Percentiles rank a stretch among this genome's conserved stretches.
phyloP scores from a whole-genome alignment of 2,329 filamentous ascomycete genomes.

The Lasiodiplodia hormozganensis region DNA sequence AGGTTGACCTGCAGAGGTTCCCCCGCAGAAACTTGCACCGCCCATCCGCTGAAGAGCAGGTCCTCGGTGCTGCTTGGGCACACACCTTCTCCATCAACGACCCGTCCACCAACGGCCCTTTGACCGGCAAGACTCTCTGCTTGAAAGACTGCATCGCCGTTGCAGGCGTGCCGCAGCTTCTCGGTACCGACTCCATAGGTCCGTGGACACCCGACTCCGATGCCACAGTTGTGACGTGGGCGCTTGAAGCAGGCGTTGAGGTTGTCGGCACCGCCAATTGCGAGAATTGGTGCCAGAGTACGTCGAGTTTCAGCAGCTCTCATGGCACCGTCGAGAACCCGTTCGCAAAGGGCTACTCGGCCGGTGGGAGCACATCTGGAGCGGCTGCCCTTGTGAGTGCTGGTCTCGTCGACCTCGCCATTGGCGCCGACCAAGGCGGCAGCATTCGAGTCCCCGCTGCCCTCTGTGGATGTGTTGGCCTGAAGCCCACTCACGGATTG shows the following conservation, averaged over 20 bases:
- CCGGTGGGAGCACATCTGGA: slow-evolving; percentile 58
- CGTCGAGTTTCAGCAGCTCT: slow-evolving; percentile 56
- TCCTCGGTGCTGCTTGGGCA: slow-evolving; percentile 59
- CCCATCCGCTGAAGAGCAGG: slow-evolving; percentile 40
- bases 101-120: slow-evolving; percentile 37
- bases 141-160: slow-evolving; percentile 64
- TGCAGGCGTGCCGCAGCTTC: slow-evolving; percentile 60
- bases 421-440: slow-evolving; percentile 50
- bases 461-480: slow-evolving; percentile 45
- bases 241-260: slow-evolving; percentile 58
- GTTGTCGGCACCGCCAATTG: slow-evolving; percentile 61
- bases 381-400: slow-evolving; percentile 52
- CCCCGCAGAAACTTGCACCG: slow-evolving; percentile 55
- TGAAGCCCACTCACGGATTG: slow-evolving; percentile 58
- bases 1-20: slow-evolving; percentile 51
- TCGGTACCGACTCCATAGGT: slow-evolving; percentile 58
- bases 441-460: slow-evolving; percentile 47
- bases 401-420: slow-evolving; percentile 46
- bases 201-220: slow-evolving; percentile 61
- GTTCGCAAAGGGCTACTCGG: slow-evolving; percentile 52
- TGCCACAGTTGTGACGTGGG: slow-evolving; percentile 60
- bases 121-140: slow-evolving; percentile 51
- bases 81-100: slow-evolving; percentile 57
- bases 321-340: slow-evolving; percentile 52
- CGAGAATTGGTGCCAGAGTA: slow-evolving; percentile 61